Base-by-base conservation (phyloP, 805 yeast species). In the Sugiyamaella valdiviana region DNA sequence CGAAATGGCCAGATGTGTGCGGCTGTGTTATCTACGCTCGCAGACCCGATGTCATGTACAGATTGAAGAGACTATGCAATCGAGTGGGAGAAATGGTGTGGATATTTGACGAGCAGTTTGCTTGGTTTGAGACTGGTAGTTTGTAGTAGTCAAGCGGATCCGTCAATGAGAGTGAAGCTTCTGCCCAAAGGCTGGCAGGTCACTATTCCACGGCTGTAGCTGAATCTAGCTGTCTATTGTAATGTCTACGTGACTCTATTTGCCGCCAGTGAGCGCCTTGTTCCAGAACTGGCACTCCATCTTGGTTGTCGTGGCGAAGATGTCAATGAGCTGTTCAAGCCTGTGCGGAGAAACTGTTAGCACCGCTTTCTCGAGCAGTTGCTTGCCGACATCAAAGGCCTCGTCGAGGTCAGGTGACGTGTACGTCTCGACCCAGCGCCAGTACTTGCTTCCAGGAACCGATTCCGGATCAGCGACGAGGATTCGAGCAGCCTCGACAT, bases 281-380 rank as follows among this genome's bases (percentile, higher is more conserved):
- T 76, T 74, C 95, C 95, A 85, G 60, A 85, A 85, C 19, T 68
- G 72, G 20, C 78, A 71, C 63, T 85, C 95, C 45, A 85, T 68
- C 41, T 64, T 63, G 12, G 81, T 73, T 7, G 82, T 88, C 23
- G 75, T 70, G 15, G 74, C 75, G 61, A 80, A 85, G 20, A 84
- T 78, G 42, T 74, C 74, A 1, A 78, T 73, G 44, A 84, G 64
- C 51, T 72, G 74, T 9, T 75, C 73, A 6, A 79, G 52, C 42
- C 82, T 68, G n/a, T 69, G 68, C 2, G 65, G 62, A 12, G 75
- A 64, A 16, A 76, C 67, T 0, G 67, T 65, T 6, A 57, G 62
- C 6, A 76, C 64, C 36, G 75, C 65, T 9, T 59, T 62, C 49
- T 80, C 77, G 43, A 85, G 64, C 5, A 76, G 66, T 23, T 62